Evolutionary conservation across 164 flowering plant genomes (phyloP).

Genomic region (Hamamelis virginiana): DNA sequence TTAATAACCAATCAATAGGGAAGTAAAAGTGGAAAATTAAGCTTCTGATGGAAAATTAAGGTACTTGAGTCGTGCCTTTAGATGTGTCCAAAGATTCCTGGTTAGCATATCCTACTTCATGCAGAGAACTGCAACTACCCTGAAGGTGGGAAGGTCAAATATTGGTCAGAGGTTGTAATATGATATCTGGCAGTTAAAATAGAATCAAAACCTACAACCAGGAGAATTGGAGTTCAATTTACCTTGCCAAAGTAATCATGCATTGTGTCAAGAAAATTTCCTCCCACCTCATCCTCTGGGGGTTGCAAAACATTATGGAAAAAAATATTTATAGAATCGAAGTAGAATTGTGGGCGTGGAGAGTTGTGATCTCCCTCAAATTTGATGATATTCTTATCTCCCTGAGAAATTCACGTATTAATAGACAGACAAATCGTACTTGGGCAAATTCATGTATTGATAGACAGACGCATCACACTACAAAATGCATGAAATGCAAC

Average conservation of each 20-base stretch:
- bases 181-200: slow-evolving; percentile 7
- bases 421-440: background rate
- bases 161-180: slow-evolving; percentile 7
- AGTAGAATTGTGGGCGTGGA: slow-evolving; percentile 93
- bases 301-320: slow-evolving; percentile 92
- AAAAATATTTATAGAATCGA: slow-evolving; percentile 87
- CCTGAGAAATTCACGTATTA: slow-evolving; percentile 47
- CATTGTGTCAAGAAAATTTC: slow-evolving; percentile 35
- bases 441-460: background rate
- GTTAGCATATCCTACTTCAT: slow-evolving; percentile 33
- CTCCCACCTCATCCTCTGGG: slow-evolving; percentile 68
- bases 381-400: slow-evolving; percentile 95
- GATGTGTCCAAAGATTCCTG: slow-evolving; percentile 34
- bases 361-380: slow-evolving; percentile 98
- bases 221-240: slow-evolving; percentile 16
- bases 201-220: slow-evolving; percentile 4
- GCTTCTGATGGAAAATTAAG: background rate
- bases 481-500: background rate
- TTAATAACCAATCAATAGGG: slow-evolving; percentile 10
- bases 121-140: slow-evolving; percentile 59
- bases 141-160: slow-evolving; percentile 29
- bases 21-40: slow-evolving; percentile 1
- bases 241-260: slow-evolving; percentile 70
- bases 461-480: background rate
- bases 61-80: slow-evolving; percentile 38